Evolutionary conservation across 2,329 filamentous ascomycete genomes (phyloP), one percentile per base, ranked within the genome.

Genomic region (Botrytis medusae): DNA sequence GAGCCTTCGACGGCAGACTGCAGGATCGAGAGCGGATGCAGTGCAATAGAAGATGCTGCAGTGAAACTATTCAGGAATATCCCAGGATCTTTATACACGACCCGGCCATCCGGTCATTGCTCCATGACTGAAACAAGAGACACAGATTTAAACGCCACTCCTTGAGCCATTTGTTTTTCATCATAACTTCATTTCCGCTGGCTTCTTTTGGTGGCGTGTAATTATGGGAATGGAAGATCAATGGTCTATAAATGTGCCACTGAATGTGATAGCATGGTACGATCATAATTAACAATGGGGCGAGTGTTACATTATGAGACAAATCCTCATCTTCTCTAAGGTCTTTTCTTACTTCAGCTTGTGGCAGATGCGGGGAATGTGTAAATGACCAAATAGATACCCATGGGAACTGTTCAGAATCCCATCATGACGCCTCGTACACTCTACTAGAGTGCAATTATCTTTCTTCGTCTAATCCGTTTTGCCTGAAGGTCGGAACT

Each of bases 61-160:
- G 48, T 68, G 65, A 68, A 68, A 68, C 65, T 57, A 20, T 32
- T 57, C 25, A 42, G 65, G 65, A 68, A 57, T 42, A 57, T 68
- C 5, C 9, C 34, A 68, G 9, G n/a, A 40, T 32, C 37, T 68
- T 68, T 68, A 68, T 68, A 68, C 34, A 42, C 25, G 48, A 57
- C 34, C 34, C 48, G 10, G 25, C 25, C 25, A 42, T 42, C 6
- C 48, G 37, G 65, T 54, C 25, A 67, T 67, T 14, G n/a, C 32
- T 54, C 34, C 20, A 40, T 40, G 34, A 68, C 10, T 68, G 65
- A 57, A 68, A 68, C 65, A 57, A 40, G 54, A 22, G 25, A 22
- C 8, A 44, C 34, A 40, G 14, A 2, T 3, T 57, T 37, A n/a
- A 68, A 57, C 65, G 34, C 48, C 48, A 42, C 18, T 20, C 34